Evolutionary conservation across 139 green algal species (phyloP), one percentile per base, ranked within the genome.

Genomic region (Eudorina sp.): DNA sequence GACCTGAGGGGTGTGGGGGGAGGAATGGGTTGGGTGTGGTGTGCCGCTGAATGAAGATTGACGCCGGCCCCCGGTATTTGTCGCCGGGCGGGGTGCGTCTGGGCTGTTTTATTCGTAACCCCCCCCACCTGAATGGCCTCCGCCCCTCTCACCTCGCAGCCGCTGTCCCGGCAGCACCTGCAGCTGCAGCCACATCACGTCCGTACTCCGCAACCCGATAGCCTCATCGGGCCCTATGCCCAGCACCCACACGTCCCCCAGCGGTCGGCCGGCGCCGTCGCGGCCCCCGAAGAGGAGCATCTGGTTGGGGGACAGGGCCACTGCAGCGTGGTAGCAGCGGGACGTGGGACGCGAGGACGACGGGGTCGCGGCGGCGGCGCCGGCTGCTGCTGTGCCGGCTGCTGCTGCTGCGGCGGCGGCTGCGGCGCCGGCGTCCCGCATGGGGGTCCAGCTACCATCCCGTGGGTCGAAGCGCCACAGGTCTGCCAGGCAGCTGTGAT

Each of bases 181-280:
- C 80, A 86, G 80, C 80, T 46, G 60, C 80, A 86, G 31, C 80
- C 80, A 86, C 60, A 77, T 1, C 29, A 43, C 80, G 6, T 90
- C 60, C 3, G 40, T 13, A 6, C 18, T 18, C 6, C 43, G 21
- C 18, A 89, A 72, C 25, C 53, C 70, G 40, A 75, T 41, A 27
- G 23, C 40, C 46, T 46, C 31, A 29, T 89, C 84, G 34, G 84
- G 84, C 3, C 84, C 84, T 27, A 89, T 55, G 84, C 69, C 53
- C 72, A 84, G 53, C 73, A 89, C 73, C 84, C 84, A 89, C 41
- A 75, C 70, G 84, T 89, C 84, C 29, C 48, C 68, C 82, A 88
- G 68, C 25, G 82, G 41, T 8, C 23, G 31, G 13, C 68, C 82
- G 2, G 27, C 8, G 41, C 2, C 40, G 48, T 79, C 68, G 5